These are phyloP conservation scores for Trametes maxima DNA, from an alignment of 768 basidiomycete species.

Conservation along the genomic window DNA sequence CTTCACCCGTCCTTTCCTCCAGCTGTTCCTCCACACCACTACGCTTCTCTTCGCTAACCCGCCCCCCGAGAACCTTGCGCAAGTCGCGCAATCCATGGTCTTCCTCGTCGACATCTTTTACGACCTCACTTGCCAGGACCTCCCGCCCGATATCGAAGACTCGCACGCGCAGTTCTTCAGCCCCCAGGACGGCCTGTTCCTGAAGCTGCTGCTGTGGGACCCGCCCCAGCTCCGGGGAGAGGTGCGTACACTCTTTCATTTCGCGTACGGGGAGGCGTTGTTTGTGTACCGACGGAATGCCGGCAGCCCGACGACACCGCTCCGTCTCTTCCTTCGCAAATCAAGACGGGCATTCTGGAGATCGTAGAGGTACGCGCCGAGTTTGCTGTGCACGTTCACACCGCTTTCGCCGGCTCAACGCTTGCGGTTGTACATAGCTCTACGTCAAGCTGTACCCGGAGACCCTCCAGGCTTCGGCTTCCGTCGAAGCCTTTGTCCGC, in stretches of 20 bases:
- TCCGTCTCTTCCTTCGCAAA: conserved; percentile 84
- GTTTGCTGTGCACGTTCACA: not conserved
- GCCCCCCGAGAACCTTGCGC: conserved; percentile 41
- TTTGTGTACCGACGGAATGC: not conserved
- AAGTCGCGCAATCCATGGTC: conserved; percentile 73
- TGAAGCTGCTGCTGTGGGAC: conserved; percentile 82
- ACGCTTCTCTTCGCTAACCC: conserved; percentile 49
- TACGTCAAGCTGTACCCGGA: conserved; percentile 86
- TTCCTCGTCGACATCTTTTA: conserved; percentile 87
- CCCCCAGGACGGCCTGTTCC: conserved; percentile 67
- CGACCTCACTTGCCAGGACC: conserved; percentile 93
- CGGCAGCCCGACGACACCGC: conserved; percentile 74
- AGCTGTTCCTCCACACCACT: conserved; percentile 74
- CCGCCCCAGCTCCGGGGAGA: conserved; percentile 67
- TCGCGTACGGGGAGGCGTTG: not conserved
- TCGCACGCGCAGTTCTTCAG: conserved; percentile 82
- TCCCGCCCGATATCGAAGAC: conserved; percentile 94
- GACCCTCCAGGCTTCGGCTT: conserved; percentile 61
- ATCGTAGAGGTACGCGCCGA: conserved; percentile 71
- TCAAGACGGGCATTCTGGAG: conserved; percentile 89
- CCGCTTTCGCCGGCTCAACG: not conserved
- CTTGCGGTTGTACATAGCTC: conserved; percentile 44
- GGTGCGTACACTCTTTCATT: conserved; percentile 45
- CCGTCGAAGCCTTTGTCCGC: conserved; percentile 76
- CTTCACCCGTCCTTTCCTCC: conserved; percentile 84